Evolutionary conservation across 208 protist genomes (phyloP), one percentile per base, ranked within the genome.

Genomic region (Leishmania major): DNA sequence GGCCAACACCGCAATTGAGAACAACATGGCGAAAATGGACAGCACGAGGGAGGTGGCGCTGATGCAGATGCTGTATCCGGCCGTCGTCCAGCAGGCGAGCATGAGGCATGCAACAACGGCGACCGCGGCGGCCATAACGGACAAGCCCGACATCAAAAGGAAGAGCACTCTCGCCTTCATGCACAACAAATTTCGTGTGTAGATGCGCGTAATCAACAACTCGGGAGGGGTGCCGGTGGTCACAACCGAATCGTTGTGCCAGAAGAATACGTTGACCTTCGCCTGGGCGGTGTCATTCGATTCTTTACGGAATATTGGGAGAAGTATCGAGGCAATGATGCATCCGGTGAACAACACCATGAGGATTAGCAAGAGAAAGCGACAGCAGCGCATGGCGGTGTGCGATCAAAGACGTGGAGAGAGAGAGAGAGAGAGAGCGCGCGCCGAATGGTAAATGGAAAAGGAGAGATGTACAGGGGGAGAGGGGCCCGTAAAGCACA

Each of bases 361-460:
- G 45, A 78, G 4, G 31, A 73, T n/a, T 8, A 84, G 19, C n/a
- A 78, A 28, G 37, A 71, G 0, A n/a, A 84, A 0, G 43, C 80
- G 84, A 17, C 49, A 81, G 35, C 57, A 59, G 7, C 79, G 80
- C 79, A 88, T 88, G 53, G 19, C 8, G 45, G 45, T 47, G 45
- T 47, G 45, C 45, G 6, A 47, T 47, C 45, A 47, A 47, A 47
- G 45, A 47, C 45, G 7, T 47, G 45, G 45, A 10, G 45, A 47
- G 11, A 47, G 45, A 47, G 45, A 0, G 45, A n/a, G n/a, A n/a
- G n/a, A n/a, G n/a, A n/a, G n/a, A n/a, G n/a, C n/a, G n/a, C n/a
- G n/a, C n/a, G n/a, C 45, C 45, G 45, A 10, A 3, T 10, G 45
- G 8, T 47, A 47, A 3, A 10, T 8, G 6, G 6, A 47, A 47